Conservation (phyloP, 306 rosid species). For the Lagenaria siceraria region DNA sequence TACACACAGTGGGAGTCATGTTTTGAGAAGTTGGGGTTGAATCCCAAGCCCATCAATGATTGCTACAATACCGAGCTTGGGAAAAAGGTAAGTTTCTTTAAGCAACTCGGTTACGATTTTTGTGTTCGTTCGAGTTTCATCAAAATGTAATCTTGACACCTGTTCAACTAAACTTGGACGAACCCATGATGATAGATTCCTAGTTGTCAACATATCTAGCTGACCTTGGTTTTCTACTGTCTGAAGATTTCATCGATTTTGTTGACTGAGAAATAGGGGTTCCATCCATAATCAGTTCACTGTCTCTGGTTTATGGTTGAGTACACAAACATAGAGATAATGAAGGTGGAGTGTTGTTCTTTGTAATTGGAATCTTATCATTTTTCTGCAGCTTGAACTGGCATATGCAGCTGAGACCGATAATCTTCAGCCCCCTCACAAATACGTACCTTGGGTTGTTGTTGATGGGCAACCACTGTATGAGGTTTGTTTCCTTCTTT, state of each 20-base stretch:
- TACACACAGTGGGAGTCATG: constrained; percentile 55
- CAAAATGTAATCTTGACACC: neutral
- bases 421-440: constrained; percentile 68
- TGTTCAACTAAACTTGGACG: neutral
- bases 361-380: neutral
- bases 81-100: constrained; percentile 34
- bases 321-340: neutral
- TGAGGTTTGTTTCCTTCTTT: constrained; percentile 42
- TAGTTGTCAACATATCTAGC: neutral
- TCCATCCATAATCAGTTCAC: neutral
- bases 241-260: neutral
- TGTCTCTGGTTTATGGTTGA: neutral
- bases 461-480: constrained; percentile 77
- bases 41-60: constrained; percentile 39
- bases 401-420: constrained; percentile 59
- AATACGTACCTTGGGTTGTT: constrained; percentile 86
- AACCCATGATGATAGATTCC: neutral
- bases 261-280: neutral
- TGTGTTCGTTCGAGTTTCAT: neutral
- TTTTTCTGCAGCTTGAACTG: constrained; percentile 61
- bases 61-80: constrained; percentile 56
- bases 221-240: neutral
- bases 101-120: neutral
- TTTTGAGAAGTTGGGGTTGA: constrained; percentile 48
- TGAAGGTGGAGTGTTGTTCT: neutral